phyloP scores from a whole-genome alignment of 192 early-diverging fungal genomes.

The Pilaira anomala region DNA sequence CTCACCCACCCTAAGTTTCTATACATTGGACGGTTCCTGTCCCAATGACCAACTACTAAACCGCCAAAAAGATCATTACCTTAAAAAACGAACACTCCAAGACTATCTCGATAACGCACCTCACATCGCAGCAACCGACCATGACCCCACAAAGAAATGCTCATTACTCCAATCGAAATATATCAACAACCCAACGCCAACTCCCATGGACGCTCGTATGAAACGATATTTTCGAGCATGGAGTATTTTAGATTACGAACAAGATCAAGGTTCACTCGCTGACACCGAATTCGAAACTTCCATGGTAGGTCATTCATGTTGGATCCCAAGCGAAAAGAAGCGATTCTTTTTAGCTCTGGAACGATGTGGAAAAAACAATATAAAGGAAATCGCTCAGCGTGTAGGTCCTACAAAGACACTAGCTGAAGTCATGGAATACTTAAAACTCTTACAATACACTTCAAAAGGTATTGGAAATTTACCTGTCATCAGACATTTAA shows the following conservation, averaged over 20 bases:
- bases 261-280: not conserved
- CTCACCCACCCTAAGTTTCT: too few species aligned
- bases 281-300: not conserved
- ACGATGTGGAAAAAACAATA: constrained; percentile 6
- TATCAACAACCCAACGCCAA: too few species aligned
- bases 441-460: not conserved
- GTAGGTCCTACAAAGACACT: constrained; percentile 19
- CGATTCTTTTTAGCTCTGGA: constrained; percentile 22
- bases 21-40: too few species aligned
- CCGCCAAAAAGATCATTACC: too few species aligned
- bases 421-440: constrained; percentile 9
- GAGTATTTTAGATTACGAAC: not conserved
- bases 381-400: constrained; percentile 4
- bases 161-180: too few species aligned
- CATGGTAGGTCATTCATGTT: constrained; percentile 15
- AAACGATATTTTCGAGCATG: too few species aligned
- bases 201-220: too few species aligned
- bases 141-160: too few species aligned
- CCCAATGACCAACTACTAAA: too few species aligned
- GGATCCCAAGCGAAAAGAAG: constrained; percentile 9
- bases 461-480: not conserved
- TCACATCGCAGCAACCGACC: too few species aligned
- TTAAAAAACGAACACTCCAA: too few species aligned
- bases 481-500: not conserved
- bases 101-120: too few species aligned